These are phyloP conservation scores for Fusarium dimerum DNA, from an alignment of 2,329 filamentous ascomycete genomes.

Conservation along the genomic window DNA sequence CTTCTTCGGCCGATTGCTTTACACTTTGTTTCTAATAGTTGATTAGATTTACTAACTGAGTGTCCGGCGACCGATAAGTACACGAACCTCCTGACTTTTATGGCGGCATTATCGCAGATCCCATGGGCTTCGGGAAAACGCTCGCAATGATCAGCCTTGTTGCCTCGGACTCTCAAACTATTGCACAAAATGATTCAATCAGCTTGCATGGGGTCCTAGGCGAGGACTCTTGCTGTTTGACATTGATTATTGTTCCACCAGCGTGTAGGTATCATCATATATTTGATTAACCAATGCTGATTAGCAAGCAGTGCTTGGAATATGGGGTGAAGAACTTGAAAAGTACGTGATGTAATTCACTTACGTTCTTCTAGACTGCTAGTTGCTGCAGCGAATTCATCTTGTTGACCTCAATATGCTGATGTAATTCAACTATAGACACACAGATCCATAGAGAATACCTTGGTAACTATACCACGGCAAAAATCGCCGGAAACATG, in stretches of 20 bases:
- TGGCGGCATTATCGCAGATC: constrained; percentile 46
- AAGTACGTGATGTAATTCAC: constrained; percentile 5
- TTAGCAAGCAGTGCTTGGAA: constrained; percentile 31
- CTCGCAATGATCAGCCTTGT: constrained; percentile 43
- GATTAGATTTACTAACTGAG: constrained; percentile 35
- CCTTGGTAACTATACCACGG: constrained; percentile 31
- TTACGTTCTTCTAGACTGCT: neutral
- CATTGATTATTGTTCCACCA: neutral
- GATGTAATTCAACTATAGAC: constrained; percentile 3
- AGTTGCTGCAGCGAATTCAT: no score
- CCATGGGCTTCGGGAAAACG: constrained; percentile 48
- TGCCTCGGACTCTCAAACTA: constrained; percentile 19
- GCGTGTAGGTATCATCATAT: neutral
- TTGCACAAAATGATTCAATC: neutral
- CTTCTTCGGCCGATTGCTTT: neutral
- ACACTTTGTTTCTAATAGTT: neutral
- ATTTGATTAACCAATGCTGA: no score
- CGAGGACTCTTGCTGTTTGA: constrained; percentile 2
- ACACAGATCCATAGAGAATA: constrained; percentile 25
- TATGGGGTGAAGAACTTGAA: constrained; percentile 37
- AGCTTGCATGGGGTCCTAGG: neutral
- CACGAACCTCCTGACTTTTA: constrained; percentile 36
- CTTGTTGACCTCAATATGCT: no score
- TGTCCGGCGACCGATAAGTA: constrained; percentile 27
- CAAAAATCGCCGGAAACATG: constrained; percentile 18